Base-by-base conservation (phyloP, 768 basidiomycete genomes). In the Mycena olivaceomarginata region DNA sequence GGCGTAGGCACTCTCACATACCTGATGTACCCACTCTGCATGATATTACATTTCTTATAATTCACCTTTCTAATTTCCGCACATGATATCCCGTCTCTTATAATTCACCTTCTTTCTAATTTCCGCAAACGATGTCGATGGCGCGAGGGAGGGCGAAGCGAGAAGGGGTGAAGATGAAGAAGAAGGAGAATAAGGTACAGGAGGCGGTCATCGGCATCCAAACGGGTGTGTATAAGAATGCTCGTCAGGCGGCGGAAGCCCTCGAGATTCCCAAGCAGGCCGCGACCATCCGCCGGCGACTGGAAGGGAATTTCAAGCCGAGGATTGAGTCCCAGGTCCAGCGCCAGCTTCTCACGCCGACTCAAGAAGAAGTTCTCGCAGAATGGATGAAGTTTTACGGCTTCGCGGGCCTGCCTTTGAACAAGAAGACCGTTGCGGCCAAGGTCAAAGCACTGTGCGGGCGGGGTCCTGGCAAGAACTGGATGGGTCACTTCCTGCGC, bases 371-470 rank as follows among this genome's bases (percentile, higher is more conserved):
- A 6, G 57, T 59, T 9, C 57, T 59, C 0, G 57, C 15, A 12
- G 25, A 59, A 7, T 59, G 57, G 57, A 59, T 59, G 10, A 59
- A 59, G 25, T 59, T 59, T 13, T 59, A 59, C 8, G 57, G 25
- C 4, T 59, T 59, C 12, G 57, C 57, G 0, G 57, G 57, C 3
- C 10, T 59, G 2, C 57, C 57, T 2, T 31, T 59, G 57, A 12
- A 8, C 4, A 25, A 31, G 12, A 59, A 25, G 57, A 31, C 25
- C 6, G 11, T 59, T 10, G 7, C 20, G 7, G 31, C 48, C 10
- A 68, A 68, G 39, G 67, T 68, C 9, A 31, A 15, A 18, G 13
- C 48, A 2, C 6, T 68, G 25, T 68, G 67, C 16, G 67, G 67
- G 6, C 48, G 13, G 15, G 40, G 4, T 10, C 67, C 67, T 22